Conservation (phyloP, 2,329 filamentous ascomycete genomes). For the Fusarium sacchari region DNA sequence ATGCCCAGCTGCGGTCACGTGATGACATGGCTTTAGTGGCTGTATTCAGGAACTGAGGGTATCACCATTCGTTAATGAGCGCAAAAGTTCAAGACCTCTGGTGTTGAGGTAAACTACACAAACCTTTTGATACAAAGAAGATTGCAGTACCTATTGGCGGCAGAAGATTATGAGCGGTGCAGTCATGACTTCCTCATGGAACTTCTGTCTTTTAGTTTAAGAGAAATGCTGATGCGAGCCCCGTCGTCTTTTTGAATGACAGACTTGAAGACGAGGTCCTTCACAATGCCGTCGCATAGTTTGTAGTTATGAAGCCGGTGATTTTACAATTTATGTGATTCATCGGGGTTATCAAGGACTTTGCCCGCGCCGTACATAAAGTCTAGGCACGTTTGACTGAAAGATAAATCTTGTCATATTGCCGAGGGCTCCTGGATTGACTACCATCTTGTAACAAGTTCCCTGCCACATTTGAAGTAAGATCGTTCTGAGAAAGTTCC, state of each 20-base stretch:
- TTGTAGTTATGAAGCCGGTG: not conserved
- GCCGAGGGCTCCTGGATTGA: not conserved
- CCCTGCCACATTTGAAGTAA: not conserved
- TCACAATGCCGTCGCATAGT: not conserved
- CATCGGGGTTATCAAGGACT: not conserved
- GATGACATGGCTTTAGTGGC: not conserved
- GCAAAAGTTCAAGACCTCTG: fast-evolving
- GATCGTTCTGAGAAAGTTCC: not conserved
- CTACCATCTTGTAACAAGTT: fast-evolving
- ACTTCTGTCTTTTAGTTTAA: fast-evolving
- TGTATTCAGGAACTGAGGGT: not conserved
- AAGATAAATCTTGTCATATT: not conserved
- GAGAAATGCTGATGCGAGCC: not conserved
- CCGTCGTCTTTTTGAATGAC: no score
- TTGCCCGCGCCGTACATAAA: not conserved
- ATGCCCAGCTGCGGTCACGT: not conserved
- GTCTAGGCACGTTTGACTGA: not conserved
- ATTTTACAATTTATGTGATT: not conserved
- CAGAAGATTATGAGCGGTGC: not conserved
- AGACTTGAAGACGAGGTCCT: not conserved
- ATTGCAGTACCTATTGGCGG: not conserved
- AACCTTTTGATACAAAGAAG: not conserved
- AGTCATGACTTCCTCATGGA: not conserved
- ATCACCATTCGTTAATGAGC: not conserved
- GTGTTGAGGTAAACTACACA: not conserved